Base-by-base conservation (phyloP, 441 rosid species). In the Adansonia madagascariensis region DNA sequence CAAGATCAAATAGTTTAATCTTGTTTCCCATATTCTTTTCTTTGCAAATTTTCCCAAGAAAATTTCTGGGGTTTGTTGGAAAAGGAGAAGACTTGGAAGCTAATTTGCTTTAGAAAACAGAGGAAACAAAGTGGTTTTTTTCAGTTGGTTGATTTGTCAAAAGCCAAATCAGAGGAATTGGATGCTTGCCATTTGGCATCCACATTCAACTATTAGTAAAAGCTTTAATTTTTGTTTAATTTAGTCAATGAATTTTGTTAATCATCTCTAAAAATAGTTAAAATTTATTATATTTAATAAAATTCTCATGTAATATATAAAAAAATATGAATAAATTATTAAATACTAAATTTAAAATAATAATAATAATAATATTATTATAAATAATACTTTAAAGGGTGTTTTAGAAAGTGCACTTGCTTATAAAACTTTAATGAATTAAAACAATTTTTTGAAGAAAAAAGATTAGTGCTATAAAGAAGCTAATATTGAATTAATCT, bases 1-100 rank as follows among this genome's bases (percentile, higher is more conserved):
- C 94, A 6, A 91, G 84, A 85, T 91, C 90, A 83, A 91, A 78
- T 61, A 88, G 53, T 35, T 84, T 85, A 53, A 62, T 57, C 50
- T 78, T 71, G 27, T 31, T 86, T 47, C 78, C 90, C 91, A 88
- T 89, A 43, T 3, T 66, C 44, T 47, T 22, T 71, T 71, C 55
- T 39, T 12, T 53, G 49, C 55, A 39, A 52, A 46, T 57, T 74
- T 73, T 20, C 77, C 61, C 20, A 24, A 20, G 53, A 75, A 75
- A 75, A 24, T 39, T 35, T 41, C 15, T 14, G 73, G 66, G 35
- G 31, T 53, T 53, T 61, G 4, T 14, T 64, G 24, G 39, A 1
- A 2, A 35, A 39, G 14, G 46, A 31, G 52, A 64, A 0, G 27
- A 75, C 62, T 50, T 31, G 15, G 15, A 53, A 35, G 9, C 20